Evolutionary conservation across 192 early-diverging fungal species (phyloP).

Genomic region (Coemansia sp.): DNA sequence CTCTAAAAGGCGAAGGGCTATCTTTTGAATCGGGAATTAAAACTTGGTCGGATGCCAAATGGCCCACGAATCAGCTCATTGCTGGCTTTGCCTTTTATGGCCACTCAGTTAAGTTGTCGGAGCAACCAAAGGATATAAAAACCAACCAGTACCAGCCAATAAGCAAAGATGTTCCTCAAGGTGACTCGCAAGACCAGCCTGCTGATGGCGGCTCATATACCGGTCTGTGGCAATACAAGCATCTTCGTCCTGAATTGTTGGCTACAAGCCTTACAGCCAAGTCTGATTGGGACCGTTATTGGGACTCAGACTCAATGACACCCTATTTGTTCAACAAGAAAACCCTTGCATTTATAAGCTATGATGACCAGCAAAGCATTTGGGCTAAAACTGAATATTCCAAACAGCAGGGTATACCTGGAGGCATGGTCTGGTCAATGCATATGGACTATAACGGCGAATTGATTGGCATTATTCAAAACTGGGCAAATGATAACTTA

Average conservation of each 20-base stretch:
- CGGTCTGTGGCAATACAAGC: constrained; percentile 60
- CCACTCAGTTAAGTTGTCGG: constrained; percentile 43
- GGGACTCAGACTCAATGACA: constrained; percentile 59
- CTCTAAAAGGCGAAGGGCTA: constrained; percentile 43
- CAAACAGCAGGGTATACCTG: constrained; percentile 55
- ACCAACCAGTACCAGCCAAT: constrained; percentile 32
- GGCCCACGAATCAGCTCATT: constrained; percentile 61
- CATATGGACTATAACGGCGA: constrained; percentile 63
- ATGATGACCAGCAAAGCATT: constrained; percentile 65
- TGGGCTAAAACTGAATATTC: constrained; percentile 60
- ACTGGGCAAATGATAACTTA: neutral
- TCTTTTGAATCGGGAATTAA: constrained; percentile 56
- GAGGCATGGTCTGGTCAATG: constrained; percentile 69
- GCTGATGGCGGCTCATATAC: constrained; percentile 53
- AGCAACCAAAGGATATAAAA: constrained; percentile 28
- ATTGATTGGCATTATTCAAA: constrained; percentile 37
- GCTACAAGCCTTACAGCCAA: constrained; percentile 19
- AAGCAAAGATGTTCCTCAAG: constrained; percentile 35
- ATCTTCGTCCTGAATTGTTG: constrained; percentile 56
- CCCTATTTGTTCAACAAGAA: constrained; percentile 70
- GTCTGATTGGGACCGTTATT: constrained; percentile 59
- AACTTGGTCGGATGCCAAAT: constrained; percentile 57
- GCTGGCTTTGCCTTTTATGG: constrained; percentile 66
- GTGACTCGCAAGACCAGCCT: constrained; percentile 55
- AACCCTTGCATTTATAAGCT: constrained; percentile 61